phyloP scores from a whole-genome alignment of 805 yeast genomes.

The Wickerhamomyces queroliae region DNA sequence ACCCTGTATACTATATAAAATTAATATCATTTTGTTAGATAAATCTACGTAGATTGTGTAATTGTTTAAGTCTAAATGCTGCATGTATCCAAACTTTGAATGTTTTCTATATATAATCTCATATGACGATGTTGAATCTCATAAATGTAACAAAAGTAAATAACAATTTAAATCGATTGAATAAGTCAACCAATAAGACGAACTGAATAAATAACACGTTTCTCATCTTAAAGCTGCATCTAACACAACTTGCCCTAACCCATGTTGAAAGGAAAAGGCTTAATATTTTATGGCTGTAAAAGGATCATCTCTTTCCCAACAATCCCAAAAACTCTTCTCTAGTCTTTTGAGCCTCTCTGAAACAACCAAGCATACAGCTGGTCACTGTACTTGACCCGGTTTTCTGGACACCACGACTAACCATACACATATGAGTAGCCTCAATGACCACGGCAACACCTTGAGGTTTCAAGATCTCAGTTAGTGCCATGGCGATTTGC shows the following conservation, averaged over 20 bases:
- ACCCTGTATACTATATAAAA: not conserved
- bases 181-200: no score
- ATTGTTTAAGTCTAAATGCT: no score
- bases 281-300: not conserved
- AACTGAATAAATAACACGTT: no score
- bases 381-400: conserved; percentile 92
- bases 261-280: not conserved
- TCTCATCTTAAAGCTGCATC: no score
- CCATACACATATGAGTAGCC: conserved; percentile 99
- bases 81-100: no score
- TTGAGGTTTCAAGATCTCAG: conserved; percentile 85
- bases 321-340: conserved; percentile 91
- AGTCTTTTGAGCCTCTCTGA: conserved; percentile 89
- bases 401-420: conserved; percentile 94
- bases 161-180: not conserved
- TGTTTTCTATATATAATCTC: not conserved
- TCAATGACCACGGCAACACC: conserved; percentile 99
- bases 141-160: not conserved
- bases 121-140: conserved; percentile 4
- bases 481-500: conserved; percentile 94
- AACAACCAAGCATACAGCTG: conserved; percentile 95
- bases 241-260: not conserved
- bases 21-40: no score
- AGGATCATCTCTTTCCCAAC: conserved; percentile 48
- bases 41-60: no score